Evolutionary conservation across 2,329 filamentous ascomycete species (phyloP).

Genomic region (Madurella mycetomatis): DNA sequence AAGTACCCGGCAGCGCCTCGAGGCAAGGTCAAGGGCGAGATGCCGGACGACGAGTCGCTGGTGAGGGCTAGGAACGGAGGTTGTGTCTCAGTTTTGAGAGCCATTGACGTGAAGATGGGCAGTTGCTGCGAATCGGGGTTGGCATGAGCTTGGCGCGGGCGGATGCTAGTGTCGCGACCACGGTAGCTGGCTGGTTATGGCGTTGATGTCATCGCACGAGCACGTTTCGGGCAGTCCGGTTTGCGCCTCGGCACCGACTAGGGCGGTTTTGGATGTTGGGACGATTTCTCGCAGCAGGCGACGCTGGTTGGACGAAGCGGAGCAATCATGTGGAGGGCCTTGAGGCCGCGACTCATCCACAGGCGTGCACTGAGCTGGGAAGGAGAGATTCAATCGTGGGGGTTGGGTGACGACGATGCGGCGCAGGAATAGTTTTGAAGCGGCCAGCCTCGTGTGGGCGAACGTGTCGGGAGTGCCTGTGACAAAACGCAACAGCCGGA

Average conservation of each 20-base stretch:
- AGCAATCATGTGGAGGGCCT: not conserved
- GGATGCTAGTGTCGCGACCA: conserved; percentile 1
- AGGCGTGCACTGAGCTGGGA: too few relatives aligned
- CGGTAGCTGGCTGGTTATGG: not conserved
- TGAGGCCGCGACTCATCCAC: too few relatives aligned
- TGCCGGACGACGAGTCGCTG: conserved; percentile 33
- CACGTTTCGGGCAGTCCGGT: not conserved
- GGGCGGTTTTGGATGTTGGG: not conserved
- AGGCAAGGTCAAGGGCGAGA: conserved; percentile 39
- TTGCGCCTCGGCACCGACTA: not conserved
- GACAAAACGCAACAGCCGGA: not conserved
- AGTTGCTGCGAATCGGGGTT: not conserved
- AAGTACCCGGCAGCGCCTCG: conserved; percentile 37
- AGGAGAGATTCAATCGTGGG: too few relatives aligned
- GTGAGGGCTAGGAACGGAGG: conserved; percentile 26
- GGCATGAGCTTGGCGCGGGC: not conserved
- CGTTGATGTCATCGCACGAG: not conserved
- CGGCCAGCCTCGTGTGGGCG: not conserved
- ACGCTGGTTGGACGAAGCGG: not conserved
- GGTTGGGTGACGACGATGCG: not conserved
- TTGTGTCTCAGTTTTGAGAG: conserved; percentile 32
- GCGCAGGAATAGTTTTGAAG: not conserved
- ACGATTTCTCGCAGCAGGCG: not conserved
- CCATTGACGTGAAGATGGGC: not conserved
- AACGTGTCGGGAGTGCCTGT: not conserved